phyloP scores from a whole-genome alignment of 257 asterid genomes.

The Euphrasia confusa region DNA sequence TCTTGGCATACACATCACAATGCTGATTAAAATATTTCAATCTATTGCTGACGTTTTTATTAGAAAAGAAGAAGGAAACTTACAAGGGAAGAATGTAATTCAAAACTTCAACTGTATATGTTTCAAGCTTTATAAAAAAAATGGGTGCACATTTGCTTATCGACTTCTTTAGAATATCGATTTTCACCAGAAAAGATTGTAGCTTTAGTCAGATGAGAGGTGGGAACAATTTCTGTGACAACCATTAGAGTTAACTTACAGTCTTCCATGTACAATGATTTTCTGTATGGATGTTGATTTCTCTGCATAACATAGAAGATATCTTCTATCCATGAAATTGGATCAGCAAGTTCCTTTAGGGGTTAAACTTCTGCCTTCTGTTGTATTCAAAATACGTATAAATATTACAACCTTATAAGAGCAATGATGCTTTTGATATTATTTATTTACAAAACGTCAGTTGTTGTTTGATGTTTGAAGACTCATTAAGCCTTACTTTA shows the following conservation, averaged over 20 bases:
- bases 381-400: slow-evolving; percentile 6
- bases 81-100: not conserved
- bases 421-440: slow-evolving; percentile 4
- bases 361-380: not conserved
- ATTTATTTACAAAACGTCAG: not conserved
- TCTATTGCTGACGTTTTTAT: not conserved
- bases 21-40: not conserved
- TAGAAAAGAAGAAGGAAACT: not conserved
- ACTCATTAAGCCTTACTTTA: not conserved
- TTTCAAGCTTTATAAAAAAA: not conserved
- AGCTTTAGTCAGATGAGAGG: not conserved
- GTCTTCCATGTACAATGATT: not conserved
- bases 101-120: slow-evolving; percentile 1
- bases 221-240: not conserved
- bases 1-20: not conserved
- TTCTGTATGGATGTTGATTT: not conserved
- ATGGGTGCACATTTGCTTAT: not conserved
- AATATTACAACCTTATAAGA: not conserved
- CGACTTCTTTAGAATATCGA: not conserved
- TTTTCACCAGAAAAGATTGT: not conserved
- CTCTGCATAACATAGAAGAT: not conserved
- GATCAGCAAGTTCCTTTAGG: not conserved
- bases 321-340: not conserved
- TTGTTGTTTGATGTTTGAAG: not conserved
- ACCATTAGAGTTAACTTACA: not conserved